Percentiles rank a stretch among this genome's conserved stretches.
Conservation (phyloP, 2,329 filamentous ascomycete genomes). For the Fusarium pininemorale region DNA sequence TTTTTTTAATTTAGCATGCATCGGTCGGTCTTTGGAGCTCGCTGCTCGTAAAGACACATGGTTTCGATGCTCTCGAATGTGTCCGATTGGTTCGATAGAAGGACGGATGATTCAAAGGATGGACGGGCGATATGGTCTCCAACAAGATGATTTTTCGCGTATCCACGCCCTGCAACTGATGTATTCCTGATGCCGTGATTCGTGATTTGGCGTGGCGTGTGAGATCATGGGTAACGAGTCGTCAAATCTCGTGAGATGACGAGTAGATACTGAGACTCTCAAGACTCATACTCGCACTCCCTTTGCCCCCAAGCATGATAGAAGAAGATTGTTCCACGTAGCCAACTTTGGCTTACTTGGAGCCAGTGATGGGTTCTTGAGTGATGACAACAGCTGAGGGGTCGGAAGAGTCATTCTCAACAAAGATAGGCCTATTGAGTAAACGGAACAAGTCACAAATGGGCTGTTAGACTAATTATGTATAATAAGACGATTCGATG, state of each 20-base stretch:
- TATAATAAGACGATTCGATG: slow-evolving; percentile 26
- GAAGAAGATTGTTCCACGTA: background rate
- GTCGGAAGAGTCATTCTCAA: background rate
- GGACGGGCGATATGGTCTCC: slow-evolving; percentile 37
- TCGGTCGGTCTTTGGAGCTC: slow-evolving; percentile 35
- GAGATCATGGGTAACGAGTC: background rate
- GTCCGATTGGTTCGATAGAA: slow-evolving; percentile 37
- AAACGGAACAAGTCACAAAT: background rate
- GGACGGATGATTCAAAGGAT: slow-evolving; percentile 39
- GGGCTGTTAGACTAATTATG: background rate
- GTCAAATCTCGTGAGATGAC: background rate
- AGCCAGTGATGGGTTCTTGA: background rate
- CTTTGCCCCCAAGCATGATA: too few species aligned
- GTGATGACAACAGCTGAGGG: background rate
- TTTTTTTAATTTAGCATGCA: slow-evolving; percentile 45
- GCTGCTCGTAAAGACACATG: slow-evolving; percentile 31
- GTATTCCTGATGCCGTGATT: background rate
- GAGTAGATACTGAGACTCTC: background rate
- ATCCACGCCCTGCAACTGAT: background rate
- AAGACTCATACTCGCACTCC: too few species aligned
- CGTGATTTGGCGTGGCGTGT: background rate
- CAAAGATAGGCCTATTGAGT: background rate
- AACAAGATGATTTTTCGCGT: slow-evolving; percentile 41
- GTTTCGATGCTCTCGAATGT: slow-evolving; percentile 35
- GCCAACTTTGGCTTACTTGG: background rate